These are phyloP conservation scores for Agrostemma githago DNA, from an alignment of 148 eudicot genomes.

Conservation along the genomic window DNA sequence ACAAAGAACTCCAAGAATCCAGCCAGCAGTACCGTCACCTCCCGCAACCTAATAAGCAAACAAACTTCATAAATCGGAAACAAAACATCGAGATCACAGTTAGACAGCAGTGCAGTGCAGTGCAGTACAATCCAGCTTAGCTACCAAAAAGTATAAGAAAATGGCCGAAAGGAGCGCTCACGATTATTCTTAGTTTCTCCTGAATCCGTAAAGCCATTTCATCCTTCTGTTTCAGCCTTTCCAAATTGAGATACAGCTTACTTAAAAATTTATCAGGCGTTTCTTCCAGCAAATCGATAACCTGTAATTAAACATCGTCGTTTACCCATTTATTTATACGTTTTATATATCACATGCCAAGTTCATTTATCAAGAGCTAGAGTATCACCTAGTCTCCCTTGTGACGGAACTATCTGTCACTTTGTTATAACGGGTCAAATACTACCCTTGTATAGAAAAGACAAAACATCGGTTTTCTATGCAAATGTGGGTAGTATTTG, in stretches of 20 bases:
- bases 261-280: conserved; percentile 71
- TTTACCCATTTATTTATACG: background rate
- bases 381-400: no score
- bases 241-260: conserved; percentile 58
- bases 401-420: no score
- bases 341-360: background rate
- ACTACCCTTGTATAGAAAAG: no score
- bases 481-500: no score
- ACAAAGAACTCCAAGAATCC: conserved; percentile 94
- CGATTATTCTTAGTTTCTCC: conserved; percentile 71
- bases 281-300: conserved; percentile 70
- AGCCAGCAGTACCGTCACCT: conserved; percentile 98
- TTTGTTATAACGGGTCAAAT: no score
- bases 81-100: background rate
- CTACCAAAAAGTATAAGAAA: background rate
- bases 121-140: background rate
- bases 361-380: background rate
- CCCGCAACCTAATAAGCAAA: conserved; percentile 77
- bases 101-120: no score
- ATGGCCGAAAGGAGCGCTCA: conserved; percentile 34
- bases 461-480: no score
- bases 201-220: conserved; percentile 49
- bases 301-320: conserved; percentile 37
- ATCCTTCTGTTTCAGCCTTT: conserved; percentile 62
- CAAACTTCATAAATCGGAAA: conserved; percentile 6